Percentiles rank a stretch among this genome's conserved stretches.
phyloP scores from a whole-genome alignment of 192 early-diverging fungal genomes.

The Entomortierella parvispora region DNA sequence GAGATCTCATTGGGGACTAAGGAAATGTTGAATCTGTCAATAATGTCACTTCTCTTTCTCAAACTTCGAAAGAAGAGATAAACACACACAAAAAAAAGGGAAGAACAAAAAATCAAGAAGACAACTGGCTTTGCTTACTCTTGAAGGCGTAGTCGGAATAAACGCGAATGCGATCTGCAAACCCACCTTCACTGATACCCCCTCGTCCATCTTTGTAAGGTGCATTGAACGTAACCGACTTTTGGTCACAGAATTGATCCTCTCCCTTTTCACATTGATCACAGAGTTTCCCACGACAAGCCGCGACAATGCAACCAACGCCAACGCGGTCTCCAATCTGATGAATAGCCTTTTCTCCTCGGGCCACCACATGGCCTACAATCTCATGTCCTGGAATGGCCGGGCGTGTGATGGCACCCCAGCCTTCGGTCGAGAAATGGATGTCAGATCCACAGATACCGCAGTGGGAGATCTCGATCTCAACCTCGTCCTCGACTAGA shows the following conservation, averaged over 20 bases:
- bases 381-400: conserved; percentile 61
- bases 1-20: conserved; percentile 5
- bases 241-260: conserved; percentile 51
- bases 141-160: conserved; percentile 69
- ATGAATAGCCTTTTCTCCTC: conserved; percentile 42
- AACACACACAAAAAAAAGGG: neutral
- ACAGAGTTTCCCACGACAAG: conserved; percentile 53
- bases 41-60: too few relatives aligned
- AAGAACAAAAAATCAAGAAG: neutral
- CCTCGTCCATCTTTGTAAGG: conserved; percentile 68
- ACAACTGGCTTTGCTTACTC: conserved; percentile 51
- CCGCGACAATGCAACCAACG: conserved; percentile 67
- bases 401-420: conserved; percentile 52
- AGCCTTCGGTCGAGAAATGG: conserved; percentile 70
- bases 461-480: conserved; percentile 65
- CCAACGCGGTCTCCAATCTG: conserved; percentile 71
- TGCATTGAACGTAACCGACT: conserved; percentile 64
- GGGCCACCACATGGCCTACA: conserved; percentile 51
- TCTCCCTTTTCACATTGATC: conserved; percentile 32
- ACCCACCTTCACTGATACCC: conserved; percentile 45
- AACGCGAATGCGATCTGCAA: conserved; percentile 64
- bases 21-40: too few relatives aligned
- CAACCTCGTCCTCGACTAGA: conserved; percentile 54
- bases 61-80: neutral
- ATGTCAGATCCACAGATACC: conserved; percentile 84